Evolutionary conservation across 2,329 filamentous ascomycete genomes (phyloP).

Genomic region (Graphium sp.): DNA sequence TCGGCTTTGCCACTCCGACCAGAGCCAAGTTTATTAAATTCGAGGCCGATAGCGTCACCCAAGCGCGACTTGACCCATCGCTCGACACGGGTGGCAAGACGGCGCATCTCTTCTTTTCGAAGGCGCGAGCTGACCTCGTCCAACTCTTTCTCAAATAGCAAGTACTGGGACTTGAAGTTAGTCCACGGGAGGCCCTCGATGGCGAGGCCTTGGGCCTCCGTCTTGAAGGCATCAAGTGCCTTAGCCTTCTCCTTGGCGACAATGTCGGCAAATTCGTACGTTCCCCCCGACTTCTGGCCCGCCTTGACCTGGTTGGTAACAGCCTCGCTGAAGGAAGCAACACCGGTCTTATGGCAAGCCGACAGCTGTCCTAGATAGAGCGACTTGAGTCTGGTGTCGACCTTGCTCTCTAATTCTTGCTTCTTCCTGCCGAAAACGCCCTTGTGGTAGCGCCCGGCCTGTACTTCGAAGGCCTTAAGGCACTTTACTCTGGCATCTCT

Average conservation of each 20-base stretch:
- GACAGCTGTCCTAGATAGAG: conserved; percentile 79
- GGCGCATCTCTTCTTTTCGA: conserved; percentile 89
- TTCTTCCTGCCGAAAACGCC: conserved; percentile 80
- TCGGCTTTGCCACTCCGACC: conserved; percentile 67
- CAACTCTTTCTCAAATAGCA: conserved; percentile 75
- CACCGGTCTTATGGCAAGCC: conserved; percentile 77
- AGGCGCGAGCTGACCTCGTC: conserved; percentile 74
- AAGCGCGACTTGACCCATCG: conserved; percentile 84
- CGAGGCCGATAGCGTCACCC: conserved; percentile 72
- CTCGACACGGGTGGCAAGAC: conserved; percentile 78
- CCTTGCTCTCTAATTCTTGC: conserved; percentile 67
- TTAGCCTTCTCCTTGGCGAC: conserved; percentile 68
- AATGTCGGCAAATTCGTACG: conserved; percentile 92
- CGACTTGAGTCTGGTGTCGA: conserved; percentile 75
- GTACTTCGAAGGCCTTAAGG: conserved; percentile 71
- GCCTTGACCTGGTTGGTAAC: conserved; percentile 77
- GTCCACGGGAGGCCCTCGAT: conserved; percentile 79
- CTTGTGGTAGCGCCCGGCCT: conserved; percentile 93
- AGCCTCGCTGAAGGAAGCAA: conserved; percentile 70
- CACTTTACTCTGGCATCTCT: conserved; percentile 54
- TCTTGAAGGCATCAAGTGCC: conserved; percentile 58
- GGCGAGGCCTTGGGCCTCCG: conserved; percentile 54
- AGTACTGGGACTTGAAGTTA: conserved; percentile 65
- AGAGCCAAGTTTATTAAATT: conserved; percentile 92
- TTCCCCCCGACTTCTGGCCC: conserved; percentile 78